These are phyloP conservation scores for Hydrangea macrophylla DNA, from an alignment of 148 eudicot genomes.

Conservation along the genomic window DNA sequence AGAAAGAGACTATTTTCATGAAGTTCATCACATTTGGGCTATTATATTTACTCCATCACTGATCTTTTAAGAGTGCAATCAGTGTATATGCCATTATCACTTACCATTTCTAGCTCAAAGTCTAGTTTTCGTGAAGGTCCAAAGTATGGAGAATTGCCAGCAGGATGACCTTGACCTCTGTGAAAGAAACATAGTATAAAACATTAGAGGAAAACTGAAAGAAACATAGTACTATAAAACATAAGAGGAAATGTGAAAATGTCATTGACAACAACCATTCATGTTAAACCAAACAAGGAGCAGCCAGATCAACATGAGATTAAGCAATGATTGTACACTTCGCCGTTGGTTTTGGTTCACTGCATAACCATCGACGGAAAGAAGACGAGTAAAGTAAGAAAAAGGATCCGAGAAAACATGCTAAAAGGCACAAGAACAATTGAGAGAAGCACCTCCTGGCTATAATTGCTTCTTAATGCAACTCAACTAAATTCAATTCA, in stretches of 20 bases:
- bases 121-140: slow-evolving; percentile 91
- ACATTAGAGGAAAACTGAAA: too few relatives aligned
- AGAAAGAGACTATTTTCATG: too few relatives aligned
- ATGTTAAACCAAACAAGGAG: background rate
- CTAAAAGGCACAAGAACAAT: too few relatives aligned
- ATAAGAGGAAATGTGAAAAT: background rate
- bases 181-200: slow-evolving; percentile 11
- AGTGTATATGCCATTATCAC: slow-evolving; percentile 13
- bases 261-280: background rate
- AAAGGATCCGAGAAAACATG: too few relatives aligned
- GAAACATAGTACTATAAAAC: too few relatives aligned
- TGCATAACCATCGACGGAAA: background rate
- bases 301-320: background rate
- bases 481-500: too few relatives aligned
- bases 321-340: background rate
- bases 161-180: slow-evolving; percentile 92
- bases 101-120: slow-evolving; percentile 97
- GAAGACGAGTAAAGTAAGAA: background rate
- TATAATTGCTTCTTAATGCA: too few relatives aligned
- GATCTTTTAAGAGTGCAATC: background rate
- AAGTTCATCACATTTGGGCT: too few relatives aligned
- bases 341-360: background rate
- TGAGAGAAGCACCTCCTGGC: background rate
- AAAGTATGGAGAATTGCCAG: slow-evolving; percentile 67
- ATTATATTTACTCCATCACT: too few relatives aligned